Percentiles rank a stretch among this genome's conserved stretches.
Evolutionary conservation across 2,329 filamentous ascomycete species (phyloP).

Genomic region (Penicillium sp.): DNA sequence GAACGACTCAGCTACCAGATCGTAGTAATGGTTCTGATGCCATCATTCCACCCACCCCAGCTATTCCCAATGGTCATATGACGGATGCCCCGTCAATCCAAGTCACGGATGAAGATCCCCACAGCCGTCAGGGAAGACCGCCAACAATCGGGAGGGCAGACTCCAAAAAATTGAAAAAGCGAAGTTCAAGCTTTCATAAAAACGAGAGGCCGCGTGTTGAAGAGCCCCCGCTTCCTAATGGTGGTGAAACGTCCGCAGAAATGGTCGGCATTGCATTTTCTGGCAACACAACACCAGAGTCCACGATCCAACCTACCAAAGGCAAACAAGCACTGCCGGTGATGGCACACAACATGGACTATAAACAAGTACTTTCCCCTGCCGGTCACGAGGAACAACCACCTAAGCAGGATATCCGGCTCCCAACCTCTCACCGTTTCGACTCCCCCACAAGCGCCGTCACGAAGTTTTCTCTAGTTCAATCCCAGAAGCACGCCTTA

Average conservation of each 20-base stretch:
- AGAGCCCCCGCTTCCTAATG: constrained; percentile 23
- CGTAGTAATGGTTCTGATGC: constrained; percentile 28
- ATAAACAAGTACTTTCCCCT: constrained; percentile 32
- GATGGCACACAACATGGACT: constrained; percentile 38
- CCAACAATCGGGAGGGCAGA: constrained; percentile 28
- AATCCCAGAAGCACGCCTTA: constrained; percentile 55
- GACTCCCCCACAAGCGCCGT: constrained; percentile 41
- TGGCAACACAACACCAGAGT: constrained; percentile 15
- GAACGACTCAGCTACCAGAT: constrained; percentile 45
- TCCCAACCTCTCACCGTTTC: constrained; percentile 36
- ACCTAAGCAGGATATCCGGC: constrained; percentile 38
- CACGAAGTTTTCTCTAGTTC: constrained; percentile 49
- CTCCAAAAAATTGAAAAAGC: constrained; percentile 34
- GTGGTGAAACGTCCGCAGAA: constrained; percentile 18
- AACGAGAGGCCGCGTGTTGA: constrained; percentile 20
- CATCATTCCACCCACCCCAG: constrained; percentile 18
- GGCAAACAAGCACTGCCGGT: constrained; percentile 33
- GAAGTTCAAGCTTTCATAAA: constrained; percentile 31
- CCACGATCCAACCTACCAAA: constrained; percentile 20
- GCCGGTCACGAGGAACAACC: constrained; percentile 43
- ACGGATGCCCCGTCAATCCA: constrained; percentile 67
- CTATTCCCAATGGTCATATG: constrained; percentile 21
- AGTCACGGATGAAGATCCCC: constrained; percentile 62
- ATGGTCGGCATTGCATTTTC: constrained; percentile 31
- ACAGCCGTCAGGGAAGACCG: constrained; percentile 26